phyloP scores from a whole-genome alignment of 176 grass and related monocot genomes.

The Guadua angustifolia region DNA sequence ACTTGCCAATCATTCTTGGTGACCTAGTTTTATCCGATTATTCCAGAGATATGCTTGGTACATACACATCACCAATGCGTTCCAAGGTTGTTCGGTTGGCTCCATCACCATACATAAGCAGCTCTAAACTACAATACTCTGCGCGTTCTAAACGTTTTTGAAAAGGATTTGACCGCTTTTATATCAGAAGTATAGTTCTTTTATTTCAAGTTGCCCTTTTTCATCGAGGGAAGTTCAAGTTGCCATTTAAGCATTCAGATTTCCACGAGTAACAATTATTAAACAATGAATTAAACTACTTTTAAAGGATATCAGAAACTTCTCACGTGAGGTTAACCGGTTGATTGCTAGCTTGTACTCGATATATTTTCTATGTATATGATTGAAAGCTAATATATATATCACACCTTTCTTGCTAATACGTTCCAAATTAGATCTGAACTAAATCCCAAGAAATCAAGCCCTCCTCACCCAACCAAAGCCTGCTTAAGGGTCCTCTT shows the following conservation, averaged over 20 bases:
- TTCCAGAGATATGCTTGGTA: conserved; percentile 28
- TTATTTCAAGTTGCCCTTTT: conserved; percentile 7
- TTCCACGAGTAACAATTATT: not conserved
- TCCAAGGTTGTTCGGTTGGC: conserved; percentile 44
- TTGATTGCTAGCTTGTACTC: not conserved
- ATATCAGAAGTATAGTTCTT: not conserved
- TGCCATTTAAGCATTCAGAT: not conserved
- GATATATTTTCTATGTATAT: not conserved
- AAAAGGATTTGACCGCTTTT: conserved; percentile 26
- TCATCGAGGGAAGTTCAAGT: not conserved
- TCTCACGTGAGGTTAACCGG: not conserved
- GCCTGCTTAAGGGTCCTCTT: too few species aligned
- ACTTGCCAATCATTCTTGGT: conserved; percentile 37
- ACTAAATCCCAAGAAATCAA: too few species aligned
- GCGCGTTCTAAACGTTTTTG: not conserved
- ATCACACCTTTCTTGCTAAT: too few species aligned
- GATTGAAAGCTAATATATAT: not conserved
- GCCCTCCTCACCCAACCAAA: too few species aligned
- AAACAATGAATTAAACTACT: not conserved
- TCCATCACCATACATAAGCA: conserved; percentile 36
- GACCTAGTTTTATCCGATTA: conserved; percentile 29
- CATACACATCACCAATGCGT: conserved; percentile 19
- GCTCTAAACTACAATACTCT: not conserved
- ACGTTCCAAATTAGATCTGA: too few species aligned
- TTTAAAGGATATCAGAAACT: not conserved